Base-by-base conservation (phyloP, 345 rosid species). In the Eucalyptus polyanthemos region DNA sequence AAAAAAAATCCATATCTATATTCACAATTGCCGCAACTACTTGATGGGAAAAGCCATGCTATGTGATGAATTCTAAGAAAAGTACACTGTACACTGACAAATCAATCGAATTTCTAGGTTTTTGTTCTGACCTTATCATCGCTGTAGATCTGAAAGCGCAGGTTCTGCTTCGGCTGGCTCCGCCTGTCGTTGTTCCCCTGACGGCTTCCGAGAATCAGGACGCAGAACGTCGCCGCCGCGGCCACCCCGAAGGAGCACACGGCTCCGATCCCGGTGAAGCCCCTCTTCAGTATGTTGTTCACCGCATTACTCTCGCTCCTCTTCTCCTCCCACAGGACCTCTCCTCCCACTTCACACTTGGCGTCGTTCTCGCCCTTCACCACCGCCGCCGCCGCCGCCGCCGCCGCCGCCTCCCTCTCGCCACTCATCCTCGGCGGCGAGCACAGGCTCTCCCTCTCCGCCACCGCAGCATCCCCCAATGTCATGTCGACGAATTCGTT, bases 401-500 rank as follows among this genome's bases (percentile, higher is more conserved):
- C 90, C 87, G 86, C n/a, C 44, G 8, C 67, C 31, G 31, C 31
- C 62, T 88, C 50, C 88, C 19, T 80, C 89, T 67, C 89, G 24
- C 62, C 29, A 21, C 87, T 85, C 58, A 22, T 91, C 89, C 62
- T 91, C 27, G 96, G 95, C 34, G 97, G 95, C 34, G 95, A 92
- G 87, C 47, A 13, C 40, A 89, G 87, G 69, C 8, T 40, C 58
- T 89, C 54, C 65, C n/a, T 89, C 58, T 90, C 92, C 88, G 87
- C 95, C 72, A 80, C 51, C 85, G n/a, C 88, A 34, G 67, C 88
- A 14, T 91, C 95, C 72, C 91, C 97, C 95, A 96, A 29, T 94
- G 93, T 97, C 97, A 95, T 95, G 99, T 97, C 99, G 98, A 91
- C 97, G 89, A 95, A 97, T 97, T 97, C 93, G 92, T 96, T 93